These are phyloP conservation scores for Acer yangbiense DNA, from an alignment of 345 rosid genomes.

Conservation along the genomic window DNA sequence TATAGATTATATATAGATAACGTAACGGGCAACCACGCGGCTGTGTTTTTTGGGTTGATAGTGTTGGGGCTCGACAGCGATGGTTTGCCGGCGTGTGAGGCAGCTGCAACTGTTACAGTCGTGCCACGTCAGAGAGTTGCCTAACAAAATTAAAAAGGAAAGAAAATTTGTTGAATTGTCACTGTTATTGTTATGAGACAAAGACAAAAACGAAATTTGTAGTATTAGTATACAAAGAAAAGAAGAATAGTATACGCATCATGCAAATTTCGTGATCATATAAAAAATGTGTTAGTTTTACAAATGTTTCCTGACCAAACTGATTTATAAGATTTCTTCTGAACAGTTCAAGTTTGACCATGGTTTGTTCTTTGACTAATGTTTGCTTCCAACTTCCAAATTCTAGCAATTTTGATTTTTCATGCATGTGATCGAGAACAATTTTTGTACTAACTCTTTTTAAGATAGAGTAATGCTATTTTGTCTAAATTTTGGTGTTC, in stretches of 20 bases:
- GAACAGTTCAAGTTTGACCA: constrained; percentile 6
- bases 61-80: constrained; percentile 46
- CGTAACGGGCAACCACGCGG: constrained; percentile 36
- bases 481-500: too few species aligned
- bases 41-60: constrained; percentile 32
- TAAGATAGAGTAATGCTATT: too few species aligned
- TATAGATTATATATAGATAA: too few species aligned
- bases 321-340: neutral
- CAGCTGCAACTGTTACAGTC: constrained; percentile 23
- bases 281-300: neutral
- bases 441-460: neutral
- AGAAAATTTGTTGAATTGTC: neutral
- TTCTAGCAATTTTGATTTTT: neutral
- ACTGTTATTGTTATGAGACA: neutral
- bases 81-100: constrained; percentile 37
- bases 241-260: neutral
- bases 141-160: neutral
- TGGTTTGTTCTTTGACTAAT: neutral
- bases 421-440: too few species aligned
- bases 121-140: constrained; percentile 22
- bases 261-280: constrained; percentile 1
- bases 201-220: neutral
- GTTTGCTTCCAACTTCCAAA: neutral
- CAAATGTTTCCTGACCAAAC: neutral
- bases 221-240: too few species aligned